Conservation (phyloP, 2,329 filamentous ascomycete genomes). For the Zopfia rhizophila region DNA sequence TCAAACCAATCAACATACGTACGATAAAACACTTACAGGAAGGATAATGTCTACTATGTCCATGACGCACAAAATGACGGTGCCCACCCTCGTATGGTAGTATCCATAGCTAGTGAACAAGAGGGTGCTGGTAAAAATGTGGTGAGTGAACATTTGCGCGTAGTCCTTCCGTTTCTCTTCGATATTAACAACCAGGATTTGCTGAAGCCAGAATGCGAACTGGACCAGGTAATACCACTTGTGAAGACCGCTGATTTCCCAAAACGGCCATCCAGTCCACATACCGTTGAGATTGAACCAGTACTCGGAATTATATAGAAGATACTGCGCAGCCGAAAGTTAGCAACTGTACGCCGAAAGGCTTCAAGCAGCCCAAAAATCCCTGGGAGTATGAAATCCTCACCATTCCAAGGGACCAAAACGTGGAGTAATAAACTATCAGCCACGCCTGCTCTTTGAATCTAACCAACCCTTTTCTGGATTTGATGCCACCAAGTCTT, state of each 20-base stretch:
- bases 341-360: neutral
- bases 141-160: slow-evolving; percentile 94
- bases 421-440: slow-evolving; percentile 81
- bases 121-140: slow-evolving; percentile 86
- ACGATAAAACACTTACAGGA: slow-evolving; percentile 65
- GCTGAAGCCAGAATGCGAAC: slow-evolving; percentile 92
- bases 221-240: slow-evolving; percentile 93
- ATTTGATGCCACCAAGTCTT: slow-evolving; percentile 75
- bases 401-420: slow-evolving; percentile 88
- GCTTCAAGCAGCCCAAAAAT: neutral
- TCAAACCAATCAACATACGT: slow-evolving; percentile 13
- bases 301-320: slow-evolving; percentile 81
- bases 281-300: slow-evolving; percentile 80
- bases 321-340: slow-evolving; percentile 67
- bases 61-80: slow-evolving; percentile 90
- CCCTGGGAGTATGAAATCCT: too few species aligned
- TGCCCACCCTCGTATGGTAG: slow-evolving; percentile 86
- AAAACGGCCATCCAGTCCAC: slow-evolving; percentile 86
- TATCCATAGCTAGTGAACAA: slow-evolving; percentile 87
- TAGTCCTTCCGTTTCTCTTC: slow-evolving; percentile 95
- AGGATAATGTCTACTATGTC: slow-evolving; percentile 91
- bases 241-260: slow-evolving; percentile 76
- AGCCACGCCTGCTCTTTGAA: slow-evolving; percentile 97
- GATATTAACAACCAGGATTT: slow-evolving; percentile 92
- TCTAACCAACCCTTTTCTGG: slow-evolving; percentile 78